Evolutionary conservation across 2,329 filamentous ascomycete genomes (phyloP).

Genomic region (Mycosphaerella arachidis): DNA sequence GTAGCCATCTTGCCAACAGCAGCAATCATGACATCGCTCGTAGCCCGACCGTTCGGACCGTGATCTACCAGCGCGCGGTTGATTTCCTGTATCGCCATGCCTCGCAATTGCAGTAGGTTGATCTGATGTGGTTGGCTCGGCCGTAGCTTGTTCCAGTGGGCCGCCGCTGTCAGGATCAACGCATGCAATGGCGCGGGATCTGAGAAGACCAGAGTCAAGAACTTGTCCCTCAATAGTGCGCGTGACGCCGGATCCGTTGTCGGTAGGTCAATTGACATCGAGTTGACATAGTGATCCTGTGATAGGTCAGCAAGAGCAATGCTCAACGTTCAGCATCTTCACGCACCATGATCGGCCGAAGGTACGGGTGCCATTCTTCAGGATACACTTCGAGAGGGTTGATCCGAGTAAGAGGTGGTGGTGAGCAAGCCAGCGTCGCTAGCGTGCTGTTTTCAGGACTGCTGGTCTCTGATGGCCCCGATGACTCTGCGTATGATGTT

Average conservation of each 20-base stretch:
- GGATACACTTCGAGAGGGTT: slow-evolving; percentile 36
- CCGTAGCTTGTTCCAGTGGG: slow-evolving; percentile 37
- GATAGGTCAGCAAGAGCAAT: slow-evolving; percentile 3
- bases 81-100: slow-evolving; percentile 43
- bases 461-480: slow-evolving; percentile 18
- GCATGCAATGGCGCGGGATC: slow-evolving; percentile 40
- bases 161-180: slow-evolving; percentile 40
- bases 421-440: slow-evolving; percentile 18
- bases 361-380: slow-evolving; percentile 34
- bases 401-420: slow-evolving; percentile 20
- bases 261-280: slow-evolving; percentile 42
- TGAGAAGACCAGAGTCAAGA: slow-evolving; percentile 42
- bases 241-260: slow-evolving; percentile 37
- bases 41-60: slow-evolving; percentile 16
- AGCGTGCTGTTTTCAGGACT: slow-evolving; percentile 24
- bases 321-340: background rate
- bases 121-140: slow-evolving; percentile 30
- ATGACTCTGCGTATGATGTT: slow-evolving; percentile 9
- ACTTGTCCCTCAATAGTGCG: slow-evolving; percentile 36
- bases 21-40: slow-evolving; percentile 44
- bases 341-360: slow-evolving; percentile 31
- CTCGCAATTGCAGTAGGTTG: slow-evolving; percentile 41
- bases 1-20: slow-evolving; percentile 51
- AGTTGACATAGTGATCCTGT: slow-evolving; percentile 29
- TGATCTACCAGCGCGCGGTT: slow-evolving; percentile 38